Evolutionary conservation across 164 flowering plant species (phyloP), one percentile per base, ranked within the genome.

Genomic region (Nelumbo lutea): DNA sequence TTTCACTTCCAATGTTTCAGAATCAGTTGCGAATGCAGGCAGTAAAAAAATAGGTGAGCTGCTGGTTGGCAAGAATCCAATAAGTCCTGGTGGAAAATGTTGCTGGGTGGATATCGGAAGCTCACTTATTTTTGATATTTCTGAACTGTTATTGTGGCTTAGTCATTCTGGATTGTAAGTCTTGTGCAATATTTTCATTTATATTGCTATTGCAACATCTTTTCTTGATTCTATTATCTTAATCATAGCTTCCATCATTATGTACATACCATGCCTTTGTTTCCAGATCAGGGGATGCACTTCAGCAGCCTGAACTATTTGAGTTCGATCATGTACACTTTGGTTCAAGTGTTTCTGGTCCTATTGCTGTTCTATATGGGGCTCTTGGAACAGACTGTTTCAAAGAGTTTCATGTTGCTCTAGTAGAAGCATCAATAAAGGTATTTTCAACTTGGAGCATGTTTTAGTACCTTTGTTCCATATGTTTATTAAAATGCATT

Each of bases 101-200:
- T 95, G 99, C 76, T 95, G 99, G 99, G 94, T 90, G 50, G 99
- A 95, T 70, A 89, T 83, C 72, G 98, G 98, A 61, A 82, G 79
- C 3, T 47, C 80, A 40, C 70, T 89, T 57, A 83, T 89, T 66
- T 87, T 84, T 82, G 90, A 88, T 66, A 86, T 84, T 61, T 70
- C 83, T 42, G 97, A 92, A 38, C 65, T 92, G 72, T 72, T 61
- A 14, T 39, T 44, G 74, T 95, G 97, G 97, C 83, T 91, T 73
- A 77, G 51, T n/a, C 72, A 67, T 39, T 76, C 60, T 61, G 79
- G 68, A 53, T 56, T 3, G 96, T 90, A 81, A 73, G 88, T 64
- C n/a, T 46, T 27, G 47, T 44, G 39, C 61, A 39, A 15, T 65
- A 56, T 46, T 41, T 15, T 58, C 1, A 0, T 56, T 15, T 9